Evolutionary conservation across 2,329 filamentous ascomycete species (phyloP), one percentile per base, ranked within the genome.

Genomic region (Chlorencoelia australis): DNA sequence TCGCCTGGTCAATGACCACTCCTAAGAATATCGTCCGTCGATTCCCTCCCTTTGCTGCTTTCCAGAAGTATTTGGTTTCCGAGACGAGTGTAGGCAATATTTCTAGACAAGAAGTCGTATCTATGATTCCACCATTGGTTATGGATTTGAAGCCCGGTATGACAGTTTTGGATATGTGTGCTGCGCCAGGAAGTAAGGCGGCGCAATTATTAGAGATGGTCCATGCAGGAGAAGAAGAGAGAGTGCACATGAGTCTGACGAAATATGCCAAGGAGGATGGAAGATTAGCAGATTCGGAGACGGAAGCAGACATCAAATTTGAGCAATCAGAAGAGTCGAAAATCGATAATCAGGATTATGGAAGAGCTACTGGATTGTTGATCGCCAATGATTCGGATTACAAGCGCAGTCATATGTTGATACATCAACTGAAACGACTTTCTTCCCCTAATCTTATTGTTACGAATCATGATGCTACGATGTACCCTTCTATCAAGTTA

Each of bases 21-120:
- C 86, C 91, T 44, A 98, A 96, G 71, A 88, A 94, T 56, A 81
- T 96, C 47, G 75, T 98, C 44, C 82, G 91, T 52, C 88, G 88
- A 57, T 94, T 94, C 60, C 78, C 85, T 22, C 91, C 91, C 3
- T 98, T 98, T 59, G 80, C 87, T 33, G 82, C 84, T 18, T 96
- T 98, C 64, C 91, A 98, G 60, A 94, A 93, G 59, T 98, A 95
- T 67, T 72, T 98, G 33, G 91, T 98, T 33, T 93, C 89, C 35
- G 91, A 98, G 69, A 95, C 91, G 4, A 87, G 83, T 39, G 87
- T 96, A 15, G 91, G 91, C 53, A 98, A 96, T 60, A 96, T 98
- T 54, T 94, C 84, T 62, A 78, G 91, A 53, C 91, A 98, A 62
- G 91, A 98, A 65, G 82, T 94, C 29, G 91, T 98, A 54, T 94